Evolutionary conservation across 352 stramenopile genomes (phyloP), one percentile per base, ranked within the genome.

Genomic region (Pythium biforme): DNA sequence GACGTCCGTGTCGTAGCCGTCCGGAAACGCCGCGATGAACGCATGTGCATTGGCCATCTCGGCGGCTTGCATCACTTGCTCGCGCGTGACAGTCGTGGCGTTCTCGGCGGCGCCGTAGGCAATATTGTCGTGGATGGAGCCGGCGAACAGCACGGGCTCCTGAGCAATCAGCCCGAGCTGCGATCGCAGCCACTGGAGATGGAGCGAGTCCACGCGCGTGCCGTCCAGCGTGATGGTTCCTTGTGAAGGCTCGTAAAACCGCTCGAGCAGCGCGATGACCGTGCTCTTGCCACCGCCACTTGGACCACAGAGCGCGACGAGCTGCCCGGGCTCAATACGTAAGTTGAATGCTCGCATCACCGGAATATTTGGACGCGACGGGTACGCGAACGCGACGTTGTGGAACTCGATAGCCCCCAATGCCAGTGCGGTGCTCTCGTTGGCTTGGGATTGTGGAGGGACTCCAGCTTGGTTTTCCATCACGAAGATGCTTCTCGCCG

Each of bases 1-100:
- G 14, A 99, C 90, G 14, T 88, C 69, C 5, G 95, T 98, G 29
- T 98, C 81, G 70, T 95, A 98, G 14, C 87, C 83, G n/a, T 98
- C 88, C 10, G 94, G 81, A 40, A 99, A 91, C 4, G 59, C 58
- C 0, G 72, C 72, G 70, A 98, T 97, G 66, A 98, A 99, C 19
- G 83, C 73, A 63, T 97, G 79, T 1, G 94, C 94, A 61, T 98
- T 97, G 26, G 95, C 95, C 15, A 96, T 66, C 50, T 85, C 70
- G 1, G 94, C 92, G 20, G 94, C 95, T 27, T 79, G 58, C 20
- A 89, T 69, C 59, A 98, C 76, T 53, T 95, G 86, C 3, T 88
- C 79, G 31, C 72, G 55, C 1, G 27, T 77, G 4, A 58, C 57
- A 3, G 14, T 2, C 1, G 27, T 19, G 15, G 59, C 66, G 22